phyloP scores from a whole-genome alignment of 352 stramenopile species.

The Pythium diclinum region DNA sequence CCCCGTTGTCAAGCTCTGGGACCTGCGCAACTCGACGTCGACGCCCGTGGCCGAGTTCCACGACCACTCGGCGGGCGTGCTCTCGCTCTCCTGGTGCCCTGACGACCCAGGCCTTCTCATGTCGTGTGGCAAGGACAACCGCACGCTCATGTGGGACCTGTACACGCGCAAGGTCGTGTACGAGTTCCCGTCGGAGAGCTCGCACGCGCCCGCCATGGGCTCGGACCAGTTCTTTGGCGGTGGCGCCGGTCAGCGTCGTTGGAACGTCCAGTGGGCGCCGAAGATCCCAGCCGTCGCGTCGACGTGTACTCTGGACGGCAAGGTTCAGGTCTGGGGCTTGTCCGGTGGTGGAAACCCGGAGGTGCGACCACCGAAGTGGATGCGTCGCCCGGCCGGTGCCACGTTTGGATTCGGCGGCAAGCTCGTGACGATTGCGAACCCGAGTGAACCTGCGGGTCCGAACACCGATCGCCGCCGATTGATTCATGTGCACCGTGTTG shows the following conservation, averaged over 20 bases:
- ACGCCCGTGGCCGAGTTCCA: slow-evolving; percentile 95
- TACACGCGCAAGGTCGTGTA: slow-evolving; percentile 92
- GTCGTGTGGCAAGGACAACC: slow-evolving; percentile 97
- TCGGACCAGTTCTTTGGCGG: slow-evolving; percentile 81
- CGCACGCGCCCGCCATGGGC: slow-evolving; percentile 58
- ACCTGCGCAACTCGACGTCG: slow-evolving; percentile 96
- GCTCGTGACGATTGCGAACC: slow-evolving; percentile 88
- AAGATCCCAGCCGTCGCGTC: slow-evolving; percentile 92
- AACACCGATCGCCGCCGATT: slow-evolving; percentile 65
- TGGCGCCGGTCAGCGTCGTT: slow-evolving; percentile 81
- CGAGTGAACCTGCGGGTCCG: slow-evolving; percentile 42
- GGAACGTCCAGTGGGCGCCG: slow-evolving; percentile 96
- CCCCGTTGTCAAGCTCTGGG: slow-evolving; percentile 96
- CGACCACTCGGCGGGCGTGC: slow-evolving; percentile 94
- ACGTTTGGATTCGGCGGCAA: slow-evolving; percentile 97
- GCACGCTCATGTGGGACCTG: slow-evolving; percentile 97
- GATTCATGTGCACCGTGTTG: slow-evolving; percentile 79
- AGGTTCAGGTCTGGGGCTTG: slow-evolving; percentile 92
- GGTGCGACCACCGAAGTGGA: slow-evolving; percentile 94
- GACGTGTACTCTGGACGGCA: slow-evolving; percentile 97
- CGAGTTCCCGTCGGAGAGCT: slow-evolving; percentile 87
- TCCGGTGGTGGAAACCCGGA: slow-evolving; percentile 72
- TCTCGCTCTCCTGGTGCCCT: slow-evolving; percentile 97
- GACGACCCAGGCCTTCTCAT: slow-evolving; percentile 92
- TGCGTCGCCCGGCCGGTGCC: slow-evolving; percentile 85